These are phyloP conservation scores for Pterulicium gracile DNA, from an alignment of 1,284 basidiomycete genomes.

Conservation along the genomic window DNA sequence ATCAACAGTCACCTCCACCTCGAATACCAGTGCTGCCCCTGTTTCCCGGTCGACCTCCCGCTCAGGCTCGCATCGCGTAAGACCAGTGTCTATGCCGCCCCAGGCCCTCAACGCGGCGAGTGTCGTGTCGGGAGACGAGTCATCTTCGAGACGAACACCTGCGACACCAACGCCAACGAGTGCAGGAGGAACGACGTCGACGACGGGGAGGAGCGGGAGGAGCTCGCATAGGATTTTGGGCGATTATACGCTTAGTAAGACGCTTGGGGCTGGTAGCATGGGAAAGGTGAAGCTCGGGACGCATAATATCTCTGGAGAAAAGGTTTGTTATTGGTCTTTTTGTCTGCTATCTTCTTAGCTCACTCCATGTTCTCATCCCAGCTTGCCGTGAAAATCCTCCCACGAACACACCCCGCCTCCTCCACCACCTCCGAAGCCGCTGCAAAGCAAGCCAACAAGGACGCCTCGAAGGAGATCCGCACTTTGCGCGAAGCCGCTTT, in stretches of 20 bases:
- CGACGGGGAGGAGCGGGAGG: not conserved
- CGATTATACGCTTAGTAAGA: constrained; percentile 95
- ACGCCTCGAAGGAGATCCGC: constrained; percentile 92
- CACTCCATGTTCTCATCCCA: constrained; percentile 21
- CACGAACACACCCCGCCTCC: constrained; percentile 58
- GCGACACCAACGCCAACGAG: constrained; percentile 9
- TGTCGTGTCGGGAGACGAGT: constrained; percentile 15
- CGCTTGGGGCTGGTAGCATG: constrained; percentile 96
- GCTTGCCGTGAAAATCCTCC: constrained; percentile 98
- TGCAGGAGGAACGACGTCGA: not conserved
- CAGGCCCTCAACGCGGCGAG: constrained; percentile 29
- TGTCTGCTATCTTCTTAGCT: constrained; percentile 6
- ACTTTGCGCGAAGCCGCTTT: constrained; percentile 93
- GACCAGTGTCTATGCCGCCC: constrained; percentile 63
- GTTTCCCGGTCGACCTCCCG: constrained; percentile 14
- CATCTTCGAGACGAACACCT: constrained; percentile 18
- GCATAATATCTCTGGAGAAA: constrained; percentile 84
- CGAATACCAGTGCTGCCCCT: constrained; percentile 3
- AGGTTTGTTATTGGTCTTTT: constrained; percentile 39
- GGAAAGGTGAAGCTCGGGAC: constrained; percentile 97
- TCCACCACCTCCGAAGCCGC: constrained; percentile 41
- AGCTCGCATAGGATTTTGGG: constrained; percentile 55
- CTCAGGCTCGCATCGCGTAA: constrained; percentile 28
- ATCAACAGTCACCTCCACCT: too few species aligned
- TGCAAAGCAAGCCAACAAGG: constrained; percentile 80